phyloP scores from a whole-genome alignment of 2,329 filamentous ascomycete species.

The Fusarium graminum region DNA sequence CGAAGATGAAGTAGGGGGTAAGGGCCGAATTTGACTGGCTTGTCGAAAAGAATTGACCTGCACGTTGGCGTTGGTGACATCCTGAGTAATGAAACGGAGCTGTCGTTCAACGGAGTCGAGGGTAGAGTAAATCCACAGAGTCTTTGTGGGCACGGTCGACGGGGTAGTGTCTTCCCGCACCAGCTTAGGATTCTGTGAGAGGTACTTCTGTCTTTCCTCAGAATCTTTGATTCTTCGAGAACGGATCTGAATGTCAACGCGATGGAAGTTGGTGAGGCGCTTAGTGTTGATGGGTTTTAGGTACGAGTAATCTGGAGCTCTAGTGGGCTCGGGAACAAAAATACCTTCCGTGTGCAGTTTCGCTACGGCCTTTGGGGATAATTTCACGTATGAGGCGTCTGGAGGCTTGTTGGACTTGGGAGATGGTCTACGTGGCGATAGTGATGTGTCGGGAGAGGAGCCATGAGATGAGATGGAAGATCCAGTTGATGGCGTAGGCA shows the following conservation, averaged over 20 bases:
- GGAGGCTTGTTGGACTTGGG: constrained; percentile 24
- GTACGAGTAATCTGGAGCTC: constrained; percentile 15
- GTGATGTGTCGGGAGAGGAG: neutral
- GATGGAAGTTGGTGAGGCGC: constrained; percentile 1
- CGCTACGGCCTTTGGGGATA: constrained; percentile 30
- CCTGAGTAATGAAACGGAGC: neutral
- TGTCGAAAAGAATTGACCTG: constrained; percentile 11
- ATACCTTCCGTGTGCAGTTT: constrained; percentile 21
- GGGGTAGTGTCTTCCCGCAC: constrained; percentile 1
- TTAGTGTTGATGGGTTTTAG: neutral
- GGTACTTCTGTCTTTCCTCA: neutral
- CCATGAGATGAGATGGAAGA: constrained; percentile 10
- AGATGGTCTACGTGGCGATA: neutral
- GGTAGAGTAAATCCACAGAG: constrained; percentile 17
- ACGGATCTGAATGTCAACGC: neutral
- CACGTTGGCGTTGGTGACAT: constrained; percentile 1
- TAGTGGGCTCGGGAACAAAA: constrained; percentile 12
- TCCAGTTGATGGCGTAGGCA: constrained; percentile 14
- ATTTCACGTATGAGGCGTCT: constrained; percentile 27
- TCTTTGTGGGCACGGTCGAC: constrained; percentile 11
- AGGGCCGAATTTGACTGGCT: constrained; percentile 1
- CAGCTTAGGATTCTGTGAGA: neutral
- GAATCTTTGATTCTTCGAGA: neutral
- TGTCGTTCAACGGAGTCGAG: constrained; percentile 23
- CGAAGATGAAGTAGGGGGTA: neutral